phyloP scores from a whole-genome alignment of 768 basidiomycete species.

The Scleroderma citrinum region DNA sequence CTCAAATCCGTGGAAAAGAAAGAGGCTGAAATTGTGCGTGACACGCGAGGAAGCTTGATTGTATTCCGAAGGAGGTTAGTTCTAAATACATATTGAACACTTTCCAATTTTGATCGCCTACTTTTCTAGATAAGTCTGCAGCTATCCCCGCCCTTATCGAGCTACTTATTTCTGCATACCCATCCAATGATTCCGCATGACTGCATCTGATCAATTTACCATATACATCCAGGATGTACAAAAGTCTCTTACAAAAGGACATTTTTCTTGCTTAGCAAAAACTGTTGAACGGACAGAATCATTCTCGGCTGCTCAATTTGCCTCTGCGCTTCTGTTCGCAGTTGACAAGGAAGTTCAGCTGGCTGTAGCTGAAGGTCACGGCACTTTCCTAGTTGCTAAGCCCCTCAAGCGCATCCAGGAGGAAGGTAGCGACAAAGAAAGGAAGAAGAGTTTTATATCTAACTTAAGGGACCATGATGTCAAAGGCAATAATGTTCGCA shows the following conservation, averaged over 20 bases:
- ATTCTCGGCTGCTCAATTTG: constrained; percentile 60
- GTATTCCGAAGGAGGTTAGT: constrained; percentile 77
- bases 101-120: neutral
- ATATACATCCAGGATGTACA: constrained; percentile 80
- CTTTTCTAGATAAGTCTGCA: constrained; percentile 58
- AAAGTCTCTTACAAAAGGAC: constrained; percentile 89
- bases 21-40: constrained; percentile 57
- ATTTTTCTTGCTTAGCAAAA: constrained; percentile 62
- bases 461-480: constrained; percentile 47
- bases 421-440: constrained; percentile 35
- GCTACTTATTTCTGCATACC: constrained; percentile 51
- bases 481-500: constrained; percentile 67
- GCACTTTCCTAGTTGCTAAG: constrained; percentile 73
- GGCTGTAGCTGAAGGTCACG: constrained; percentile 54
- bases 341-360: constrained; percentile 49
- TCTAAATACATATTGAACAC: neutral
- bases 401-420: constrained; percentile 54
- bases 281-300: constrained; percentile 44
- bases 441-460: constrained; percentile 37
- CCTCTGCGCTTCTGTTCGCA: constrained; percentile 43
- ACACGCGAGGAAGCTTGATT: constrained; percentile 75
- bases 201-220: constrained; percentile 76
- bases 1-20: constrained; percentile 63
- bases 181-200: constrained; percentile 40
- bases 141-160: constrained; percentile 57